Base-by-base conservation (phyloP, 2,329 filamentous ascomycete genomes). In the Hypoxylon sp. region DNA sequence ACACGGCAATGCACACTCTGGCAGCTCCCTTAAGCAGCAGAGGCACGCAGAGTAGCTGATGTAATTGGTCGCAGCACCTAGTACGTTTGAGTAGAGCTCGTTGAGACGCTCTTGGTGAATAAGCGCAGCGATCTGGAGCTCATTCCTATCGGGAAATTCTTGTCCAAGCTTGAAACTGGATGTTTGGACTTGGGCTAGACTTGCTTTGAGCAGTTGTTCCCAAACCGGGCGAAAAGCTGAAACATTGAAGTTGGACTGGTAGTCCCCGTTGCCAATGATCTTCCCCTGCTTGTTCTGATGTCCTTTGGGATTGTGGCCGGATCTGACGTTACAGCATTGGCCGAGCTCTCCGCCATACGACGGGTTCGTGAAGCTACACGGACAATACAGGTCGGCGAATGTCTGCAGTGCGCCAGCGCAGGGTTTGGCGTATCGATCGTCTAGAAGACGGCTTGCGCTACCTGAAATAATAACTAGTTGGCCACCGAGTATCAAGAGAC, bases 201-300 rank as follows among this genome's bases (percentile, higher is more conserved):
- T 74, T 48, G 70, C 56, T 59, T 71, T 67, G 21, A 77, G 70
- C 8, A 75, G 65, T n/a, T 73, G 67, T 48, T 73, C 74, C 75
- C 75, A 77, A 5, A 66, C 61, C 2, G 70, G 69, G 4, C 69
- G 70, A 37, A 77, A 77, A 7, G 56, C 51, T 1, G 66, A 46
- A 9, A 61, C 52, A 47, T 73, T 69, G 60, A 77, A 74, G 47
- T 59, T 64, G 3, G 75, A 75, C 62, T 76, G 66, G 59, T 76
- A 77, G 39, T 74, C 73, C 3, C 75, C 75, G 53, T 75, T 70
- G n/a, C 75, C 75, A 23, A 77, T 77, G 53, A 77, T 76, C 30
- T 71, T 75, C 3, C 75, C 75, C 39, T 75, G 70, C 41, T 71
- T 73, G 54, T 77, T 76, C 57, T 77, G 75, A 50, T 77, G 75